Base-by-base conservation (phyloP, 192 early-diverging fungal species). In the Rhizophlyctis rosea region DNA sequence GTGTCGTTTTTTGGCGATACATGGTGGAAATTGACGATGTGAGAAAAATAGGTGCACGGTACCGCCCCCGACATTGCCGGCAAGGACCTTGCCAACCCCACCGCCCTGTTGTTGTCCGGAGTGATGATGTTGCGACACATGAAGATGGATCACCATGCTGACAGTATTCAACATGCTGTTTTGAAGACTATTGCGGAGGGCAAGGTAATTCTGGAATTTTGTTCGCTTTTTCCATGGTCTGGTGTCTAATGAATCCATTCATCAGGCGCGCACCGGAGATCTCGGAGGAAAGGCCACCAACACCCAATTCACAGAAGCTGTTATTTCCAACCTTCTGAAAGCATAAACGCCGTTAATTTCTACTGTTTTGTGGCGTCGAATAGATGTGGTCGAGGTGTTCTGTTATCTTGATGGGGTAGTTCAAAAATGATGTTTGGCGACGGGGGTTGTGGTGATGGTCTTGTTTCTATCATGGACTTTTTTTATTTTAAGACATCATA, bases 121-220 rank as follows among this genome's bases (percentile, higher is more conserved):
- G 91, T 95, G 60, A 96, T 97, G 93, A 98, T 98, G 96, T 85
- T 98, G 69, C 77, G 91, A 50, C 96, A 98, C 79, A 95, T 98
- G 92, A 83, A 86, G 64, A 79, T 98, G 54, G 81, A 87, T 68
- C 57, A 64, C 35, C 85, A 88, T 48, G 94, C 92, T 36, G 86
- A 90, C 55, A 77, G 77, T 56, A 95, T 98, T 74, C 92, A 98
- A 76, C 65, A 71, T 52, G 92, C 96, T 52, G 92, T 94, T n/a
- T 78, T 98, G 44, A 85, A 81, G 61, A 96, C 95, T 59, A 96
- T 98, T 76, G 91, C 94, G 67, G 91, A 95, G 49, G 93, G 94
- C 72, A 87, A 90, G 31, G 72, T 73, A 50, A 69, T 62, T 60
- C 25, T 7, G 28, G 63, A 9, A n/a, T 63, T 5, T 28, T 64